These are phyloP conservation scores for Luvunga scandens DNA, from an alignment of 345 rosid genomes.

Conservation along the genomic window DNA sequence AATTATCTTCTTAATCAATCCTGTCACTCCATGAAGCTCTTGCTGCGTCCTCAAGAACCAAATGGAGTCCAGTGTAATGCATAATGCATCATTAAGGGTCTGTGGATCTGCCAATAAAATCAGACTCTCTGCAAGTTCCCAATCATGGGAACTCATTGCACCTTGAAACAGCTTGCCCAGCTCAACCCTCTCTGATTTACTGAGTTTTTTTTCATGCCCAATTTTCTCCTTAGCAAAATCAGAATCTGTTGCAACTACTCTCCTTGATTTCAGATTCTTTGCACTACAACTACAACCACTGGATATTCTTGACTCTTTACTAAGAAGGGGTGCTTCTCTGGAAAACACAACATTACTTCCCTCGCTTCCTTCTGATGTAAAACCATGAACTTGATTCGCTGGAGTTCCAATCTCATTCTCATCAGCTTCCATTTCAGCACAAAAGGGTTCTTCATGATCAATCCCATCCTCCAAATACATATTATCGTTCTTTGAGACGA, in stretches of 20 bases:
- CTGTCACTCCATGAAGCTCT: conserved; percentile 66
- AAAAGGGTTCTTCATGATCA: conserved; percentile 36
- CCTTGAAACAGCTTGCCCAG: conserved; percentile 73
- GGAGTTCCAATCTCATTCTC: conserved; percentile 37
- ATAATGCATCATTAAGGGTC: conserved; percentile 82
- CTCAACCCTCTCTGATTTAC: conserved; percentile 71
- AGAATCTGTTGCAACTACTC: conserved; percentile 24
- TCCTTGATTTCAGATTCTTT: conserved; percentile 43
- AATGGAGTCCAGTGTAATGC: conserved; percentile 81
- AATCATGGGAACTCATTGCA: conserved; percentile 80
- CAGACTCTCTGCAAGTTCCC: conserved; percentile 82
- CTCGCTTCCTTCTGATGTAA: conserved; percentile 41
- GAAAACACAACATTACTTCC: conserved; percentile 61
- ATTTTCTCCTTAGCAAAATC: conserved; percentile 44
- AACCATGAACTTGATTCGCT: conserved; percentile 27
- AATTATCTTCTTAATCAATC: conserved; percentile 66
- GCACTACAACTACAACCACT: conserved; percentile 43
- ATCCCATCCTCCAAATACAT: conserved; percentile 32
- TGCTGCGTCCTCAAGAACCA: conserved; percentile 83
- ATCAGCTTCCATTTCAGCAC: conserved; percentile 47
- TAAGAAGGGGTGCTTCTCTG: conserved; percentile 53
- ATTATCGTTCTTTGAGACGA: conserved; percentile 23
- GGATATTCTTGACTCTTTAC: conserved; percentile 39
- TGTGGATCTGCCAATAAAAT: conserved; percentile 72
- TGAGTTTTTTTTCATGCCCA: conserved; percentile 62